Evolutionary conservation across 495 filamentous ascomycete genomes (phyloP), one percentile per base, ranked within the genome.

Genomic region (Penicillium malachiteum): DNA sequence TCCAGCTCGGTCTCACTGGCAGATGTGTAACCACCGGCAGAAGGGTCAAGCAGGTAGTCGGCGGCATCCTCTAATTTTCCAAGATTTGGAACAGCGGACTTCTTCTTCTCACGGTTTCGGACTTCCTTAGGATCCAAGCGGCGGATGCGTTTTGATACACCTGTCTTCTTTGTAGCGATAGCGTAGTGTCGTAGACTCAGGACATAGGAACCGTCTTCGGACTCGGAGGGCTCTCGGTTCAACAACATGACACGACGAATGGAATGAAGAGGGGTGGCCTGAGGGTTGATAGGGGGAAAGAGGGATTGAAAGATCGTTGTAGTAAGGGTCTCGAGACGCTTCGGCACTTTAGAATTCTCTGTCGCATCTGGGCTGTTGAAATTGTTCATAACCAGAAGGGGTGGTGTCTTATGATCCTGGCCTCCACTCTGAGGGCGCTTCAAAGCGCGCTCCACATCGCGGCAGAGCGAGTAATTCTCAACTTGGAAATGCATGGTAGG

Each of bases 371-470:
- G 80, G 1, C 83, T 87, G 34, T 80, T 82, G 72, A 99, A 96
- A 68, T 96, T 96, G 75, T 99, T 99, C 94, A 98, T 97, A 52
- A 98, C 95, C 14, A 98, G 81, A 68, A 97, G 74, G 47, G 93
- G 93, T 2, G 93, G 82, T 26, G 84, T 88, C 45, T 84, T 77
- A 66, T 88, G 94, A 62, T 96, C 90, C 69, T 93, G 92, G 53
- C 85, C 86, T 46, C 87, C 87, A 21, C 84, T 88, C 64, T 83
- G 81, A 3, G 94, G 92, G 63, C 88, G 90, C 67, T 90, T 89
- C 75, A 89, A 78, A 30, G 89, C 84, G 57, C 83, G 88, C 65
- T 84, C 81, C 9, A 99, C 81, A 68, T 99, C 94, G 66, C 93
- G 94, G 73, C 87, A 89, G 4, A 99, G 80, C 41, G 91, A 93